Conservation (phyloP, 2,329 filamentous ascomycete genomes). For the Basipetospora sp. region DNA sequence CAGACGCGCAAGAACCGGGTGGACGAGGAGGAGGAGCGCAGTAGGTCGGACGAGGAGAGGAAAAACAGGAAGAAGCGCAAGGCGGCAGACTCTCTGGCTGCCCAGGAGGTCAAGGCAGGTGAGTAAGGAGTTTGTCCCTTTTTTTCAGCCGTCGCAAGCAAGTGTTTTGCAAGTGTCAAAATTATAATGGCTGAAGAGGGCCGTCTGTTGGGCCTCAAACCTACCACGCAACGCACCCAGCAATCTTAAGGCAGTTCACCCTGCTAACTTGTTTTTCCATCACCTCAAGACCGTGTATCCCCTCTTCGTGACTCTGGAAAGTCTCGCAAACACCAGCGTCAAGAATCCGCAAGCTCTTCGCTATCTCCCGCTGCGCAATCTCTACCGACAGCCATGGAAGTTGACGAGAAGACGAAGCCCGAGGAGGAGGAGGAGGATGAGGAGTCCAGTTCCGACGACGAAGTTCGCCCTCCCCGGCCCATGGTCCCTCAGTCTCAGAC, state of each 20-base stretch:
- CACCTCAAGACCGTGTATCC: conserved; percentile 34
- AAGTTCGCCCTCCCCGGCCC: conserved; percentile 44
- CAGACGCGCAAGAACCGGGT: conserved; percentile 48
- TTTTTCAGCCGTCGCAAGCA: neutral
- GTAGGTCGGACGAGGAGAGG: too few relatives aligned
- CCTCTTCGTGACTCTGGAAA: conserved; percentile 37
- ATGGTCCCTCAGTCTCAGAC: conserved; percentile 67
- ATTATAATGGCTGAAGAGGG: too few relatives aligned
- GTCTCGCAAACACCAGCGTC: conserved; percentile 34
- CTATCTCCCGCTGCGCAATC: conserved; percentile 41
- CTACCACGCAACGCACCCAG: too few relatives aligned
- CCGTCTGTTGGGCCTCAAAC: too few relatives aligned
- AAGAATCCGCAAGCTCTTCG: conserved; percentile 44
- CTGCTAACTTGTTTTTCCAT: too few relatives aligned
- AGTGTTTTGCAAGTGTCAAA: too few relatives aligned
- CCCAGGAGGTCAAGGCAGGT: conserved; percentile 33
- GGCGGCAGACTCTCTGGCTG: conserved; percentile 43
- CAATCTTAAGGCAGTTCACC: too few relatives aligned
- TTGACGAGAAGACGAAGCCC: conserved; percentile 37
- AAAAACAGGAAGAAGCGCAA: conserved; percentile 66
- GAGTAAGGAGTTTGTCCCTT: conserved; percentile 9
- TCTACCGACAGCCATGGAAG: conserved; percentile 39
- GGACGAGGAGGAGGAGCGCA: conserved; percentile 36
- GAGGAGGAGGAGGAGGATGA: conserved; percentile 28
- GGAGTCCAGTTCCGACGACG: conserved; percentile 41